Conservation (phyloP, 1,284 basidiomycete species). For the Cronartium quercuum region DNA sequence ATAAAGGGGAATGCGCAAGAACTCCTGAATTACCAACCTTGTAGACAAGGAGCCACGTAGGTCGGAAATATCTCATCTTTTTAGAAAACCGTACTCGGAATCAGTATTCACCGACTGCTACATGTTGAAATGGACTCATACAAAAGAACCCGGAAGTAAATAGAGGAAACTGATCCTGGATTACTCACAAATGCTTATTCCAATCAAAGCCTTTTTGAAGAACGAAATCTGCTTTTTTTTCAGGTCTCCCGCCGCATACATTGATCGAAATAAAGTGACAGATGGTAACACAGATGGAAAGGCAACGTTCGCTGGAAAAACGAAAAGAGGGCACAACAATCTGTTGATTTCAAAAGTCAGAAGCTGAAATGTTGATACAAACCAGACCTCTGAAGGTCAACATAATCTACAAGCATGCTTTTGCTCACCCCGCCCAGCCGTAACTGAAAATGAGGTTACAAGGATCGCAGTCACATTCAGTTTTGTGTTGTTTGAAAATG, state of each 20-base stretch:
- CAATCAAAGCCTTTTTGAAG: conserved; percentile 29
- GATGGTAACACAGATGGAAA: conserved; percentile 32
- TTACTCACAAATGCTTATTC: conserved; percentile 10
- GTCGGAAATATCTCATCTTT: conserved; percentile 30
- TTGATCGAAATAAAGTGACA: conserved; percentile 19
- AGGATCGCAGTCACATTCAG: background rate
- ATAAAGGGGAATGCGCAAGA: too few species aligned
- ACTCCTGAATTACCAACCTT: background rate
- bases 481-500: too few species aligned
- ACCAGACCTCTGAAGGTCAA: too few species aligned
- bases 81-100: background rate
- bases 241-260: conserved; percentile 1
- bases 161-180: background rate
- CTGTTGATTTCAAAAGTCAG: background rate
- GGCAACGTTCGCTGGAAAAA: background rate
- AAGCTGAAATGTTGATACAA: background rate
- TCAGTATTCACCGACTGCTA: too few species aligned
- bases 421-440: conserved; percentile 9
- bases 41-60: conserved; percentile 30
- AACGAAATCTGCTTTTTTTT: conserved; percentile 17
- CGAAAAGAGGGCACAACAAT: conserved; percentile 29
- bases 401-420: background rate
- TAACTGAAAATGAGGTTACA: conserved; percentile 6
- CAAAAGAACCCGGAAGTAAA: too few species aligned
- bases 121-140: too few species aligned